Percentiles rank a stretch among this genome's conserved stretches.
Conservation (phyloP, 139 green algal genomes). For the Nannochloris sp. region DNA sequence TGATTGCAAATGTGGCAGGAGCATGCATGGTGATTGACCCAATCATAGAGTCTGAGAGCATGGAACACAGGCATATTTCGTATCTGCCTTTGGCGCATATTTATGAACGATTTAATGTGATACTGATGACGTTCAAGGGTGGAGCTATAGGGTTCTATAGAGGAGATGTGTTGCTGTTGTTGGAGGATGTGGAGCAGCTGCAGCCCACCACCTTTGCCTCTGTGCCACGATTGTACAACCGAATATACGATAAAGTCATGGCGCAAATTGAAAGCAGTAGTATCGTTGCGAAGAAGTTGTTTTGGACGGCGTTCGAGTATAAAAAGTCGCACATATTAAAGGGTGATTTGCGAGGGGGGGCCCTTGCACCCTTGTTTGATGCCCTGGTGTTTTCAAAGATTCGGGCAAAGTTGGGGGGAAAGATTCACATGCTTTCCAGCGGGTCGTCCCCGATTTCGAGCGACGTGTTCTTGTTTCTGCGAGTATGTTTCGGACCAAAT, state of each 20-base stretch:
- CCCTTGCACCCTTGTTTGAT: constrained; percentile 75
- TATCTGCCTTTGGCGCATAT: constrained; percentile 94
- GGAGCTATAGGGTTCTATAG: constrained; percentile 73
- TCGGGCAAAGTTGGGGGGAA: constrained; percentile 56
- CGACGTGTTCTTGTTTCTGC: constrained; percentile 90
- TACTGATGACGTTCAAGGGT: constrained; percentile 47
- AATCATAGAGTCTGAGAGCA: not conserved
- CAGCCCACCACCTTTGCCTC: constrained; percentile 72
- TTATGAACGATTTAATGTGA: constrained; percentile 77
- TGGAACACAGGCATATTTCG: constrained; percentile 46
- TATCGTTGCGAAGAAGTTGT: constrained; percentile 56
- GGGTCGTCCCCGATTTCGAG: constrained; percentile 82
- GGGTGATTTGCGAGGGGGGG: constrained; percentile 54
- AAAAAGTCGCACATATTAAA: constrained; percentile 55
- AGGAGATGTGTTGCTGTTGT: constrained; percentile 73
- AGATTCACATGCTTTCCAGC: constrained; percentile 49
- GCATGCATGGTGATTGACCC: not conserved
- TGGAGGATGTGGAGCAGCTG: constrained; percentile 35
- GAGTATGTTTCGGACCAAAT: constrained; percentile 74
- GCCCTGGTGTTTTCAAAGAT: constrained; percentile 93
- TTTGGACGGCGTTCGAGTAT: constrained; percentile 62
- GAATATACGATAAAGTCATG: constrained; percentile 88
- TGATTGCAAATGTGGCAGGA: constrained; percentile 65
- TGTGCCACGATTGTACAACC: constrained; percentile 93
- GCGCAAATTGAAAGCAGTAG: constrained; percentile 36